A percentile compares a stretch with the other conserved stretches of the same genome.
Evolutionary conservation across 169 alveolate genomes (phyloP).

Genomic region (Theileria annulata): DNA sequence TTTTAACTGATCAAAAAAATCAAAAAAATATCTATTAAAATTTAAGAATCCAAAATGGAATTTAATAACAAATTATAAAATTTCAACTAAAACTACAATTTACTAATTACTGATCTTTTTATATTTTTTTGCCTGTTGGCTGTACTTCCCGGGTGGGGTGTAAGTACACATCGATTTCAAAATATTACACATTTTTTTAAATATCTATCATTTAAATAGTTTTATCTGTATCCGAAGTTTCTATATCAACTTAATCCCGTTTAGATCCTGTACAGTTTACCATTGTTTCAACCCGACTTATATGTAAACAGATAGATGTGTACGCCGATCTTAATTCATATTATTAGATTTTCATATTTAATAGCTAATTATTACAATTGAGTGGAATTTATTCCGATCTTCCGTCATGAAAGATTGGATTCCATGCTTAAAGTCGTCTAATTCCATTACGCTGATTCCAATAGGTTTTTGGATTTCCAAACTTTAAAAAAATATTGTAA

Average conservation of each 20-base stretch:
- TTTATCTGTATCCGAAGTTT: too few species aligned
- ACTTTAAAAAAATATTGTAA: too few species aligned
- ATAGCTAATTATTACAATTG: background rate
- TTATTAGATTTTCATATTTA: too few species aligned
- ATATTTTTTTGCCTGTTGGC: background rate
- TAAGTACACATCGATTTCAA: background rate
- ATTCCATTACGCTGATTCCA: background rate
- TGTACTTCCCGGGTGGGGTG: slow-evolving; percentile 7
- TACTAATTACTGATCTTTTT: background rate
- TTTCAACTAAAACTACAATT: background rate
- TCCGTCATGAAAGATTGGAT: background rate
- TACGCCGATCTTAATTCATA: background rate
- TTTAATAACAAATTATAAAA: background rate
- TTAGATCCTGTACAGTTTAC: background rate
- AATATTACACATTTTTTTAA: background rate
- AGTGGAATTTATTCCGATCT: background rate
- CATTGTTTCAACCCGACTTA: background rate
- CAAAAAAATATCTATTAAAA: background rate
- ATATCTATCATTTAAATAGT: background rate
- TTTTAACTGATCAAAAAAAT: background rate
- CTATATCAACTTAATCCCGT: background rate
- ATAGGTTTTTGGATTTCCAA: background rate
- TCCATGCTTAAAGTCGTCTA: too few species aligned
- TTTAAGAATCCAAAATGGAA: slow-evolving; percentile 6
- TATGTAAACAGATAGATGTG: background rate